phyloP scores from a whole-genome alignment of 441 rosid genomes.

The Adansonia gregorii region DNA sequence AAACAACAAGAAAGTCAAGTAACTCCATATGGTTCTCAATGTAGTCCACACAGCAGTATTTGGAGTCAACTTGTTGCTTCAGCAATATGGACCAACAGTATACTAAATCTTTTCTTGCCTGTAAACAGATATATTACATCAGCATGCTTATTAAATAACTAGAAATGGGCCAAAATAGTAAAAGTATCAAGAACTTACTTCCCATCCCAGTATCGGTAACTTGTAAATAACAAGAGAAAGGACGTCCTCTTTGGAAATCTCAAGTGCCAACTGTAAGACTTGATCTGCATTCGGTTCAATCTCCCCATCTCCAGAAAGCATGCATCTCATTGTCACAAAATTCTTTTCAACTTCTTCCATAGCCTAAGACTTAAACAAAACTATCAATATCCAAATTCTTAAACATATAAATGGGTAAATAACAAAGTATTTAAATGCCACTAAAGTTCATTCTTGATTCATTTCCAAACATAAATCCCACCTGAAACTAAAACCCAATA shows the following conservation, averaged over 20 bases:
- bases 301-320: constrained; percentile 91
- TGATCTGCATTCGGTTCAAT: constrained; percentile 81
- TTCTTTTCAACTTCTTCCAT: constrained; percentile 95
- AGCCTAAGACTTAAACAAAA: constrained; percentile 50
- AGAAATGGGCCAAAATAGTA: constrained; percentile 25
- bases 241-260: constrained; percentile 89
- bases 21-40: constrained; percentile 79
- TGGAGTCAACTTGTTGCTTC: constrained; percentile 74
- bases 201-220: constrained; percentile 88
- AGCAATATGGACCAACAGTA: constrained; percentile 89
- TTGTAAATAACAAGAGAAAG: constrained; percentile 74
- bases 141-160: not conserved
- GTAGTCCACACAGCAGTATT: constrained; percentile 64
- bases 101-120: constrained; percentile 92
- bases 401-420: not conserved
- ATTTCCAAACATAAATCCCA: not conserved
- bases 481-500: not conserved
- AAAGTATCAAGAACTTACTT: constrained; percentile 53
- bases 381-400: constrained; percentile 21
- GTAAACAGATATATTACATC: constrained; percentile 28
- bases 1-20: constrained; percentile 81
- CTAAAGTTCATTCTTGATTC: not conserved
- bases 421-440: not conserved
- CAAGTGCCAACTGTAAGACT: constrained; percentile 69
- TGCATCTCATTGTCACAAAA: constrained; percentile 62